Percentiles rank a stretch among this genome's conserved stretches.
These are phyloP conservation scores for Sungouiella blattae DNA, from an alignment of 805 yeast species.

Conservation along the genomic window DNA sequence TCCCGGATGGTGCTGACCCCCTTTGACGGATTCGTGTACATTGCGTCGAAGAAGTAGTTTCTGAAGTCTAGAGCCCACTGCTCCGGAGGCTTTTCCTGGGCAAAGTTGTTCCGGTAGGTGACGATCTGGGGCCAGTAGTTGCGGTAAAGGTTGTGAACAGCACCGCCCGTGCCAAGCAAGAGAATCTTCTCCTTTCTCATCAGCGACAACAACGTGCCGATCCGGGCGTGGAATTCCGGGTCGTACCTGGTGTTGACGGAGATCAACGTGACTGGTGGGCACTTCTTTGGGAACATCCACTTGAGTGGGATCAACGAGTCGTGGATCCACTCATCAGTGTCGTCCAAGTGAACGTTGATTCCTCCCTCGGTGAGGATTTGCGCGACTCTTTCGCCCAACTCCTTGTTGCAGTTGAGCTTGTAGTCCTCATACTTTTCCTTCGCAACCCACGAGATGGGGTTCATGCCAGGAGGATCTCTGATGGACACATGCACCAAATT, in stretches of 20 bases:
- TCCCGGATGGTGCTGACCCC: too few relatives aligned
- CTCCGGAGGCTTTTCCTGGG: not conserved
- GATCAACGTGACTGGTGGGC: not conserved
- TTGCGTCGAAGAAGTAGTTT: not conserved
- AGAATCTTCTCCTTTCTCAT: not conserved
- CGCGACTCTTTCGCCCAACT: not conserved
- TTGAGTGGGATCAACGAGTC: not conserved
- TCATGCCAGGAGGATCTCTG: not conserved
- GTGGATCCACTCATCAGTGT: not conserved
- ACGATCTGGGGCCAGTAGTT: not conserved
- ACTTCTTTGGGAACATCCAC: not conserved
- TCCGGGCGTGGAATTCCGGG: not conserved
- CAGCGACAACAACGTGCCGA: not conserved
- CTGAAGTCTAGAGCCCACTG: not conserved
- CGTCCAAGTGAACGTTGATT: not conserved
- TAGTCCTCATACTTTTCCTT: not conserved
- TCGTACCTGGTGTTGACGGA: not conserved
- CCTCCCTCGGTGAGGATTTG: not conserved
- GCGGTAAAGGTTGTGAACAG: not conserved
- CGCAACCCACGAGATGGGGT: not conserved
- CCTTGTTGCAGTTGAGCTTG: not conserved
- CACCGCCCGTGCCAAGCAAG: not conserved
- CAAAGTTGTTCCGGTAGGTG: not conserved
- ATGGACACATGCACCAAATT: not conserved
- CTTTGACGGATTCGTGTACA: not conserved